A percentile compares a stretch with the other conserved stretches of the same genome.
Evolutionary conservation across 345 rosid genomes (phyloP).

Genomic region (Stellera chamaejasme): DNA sequence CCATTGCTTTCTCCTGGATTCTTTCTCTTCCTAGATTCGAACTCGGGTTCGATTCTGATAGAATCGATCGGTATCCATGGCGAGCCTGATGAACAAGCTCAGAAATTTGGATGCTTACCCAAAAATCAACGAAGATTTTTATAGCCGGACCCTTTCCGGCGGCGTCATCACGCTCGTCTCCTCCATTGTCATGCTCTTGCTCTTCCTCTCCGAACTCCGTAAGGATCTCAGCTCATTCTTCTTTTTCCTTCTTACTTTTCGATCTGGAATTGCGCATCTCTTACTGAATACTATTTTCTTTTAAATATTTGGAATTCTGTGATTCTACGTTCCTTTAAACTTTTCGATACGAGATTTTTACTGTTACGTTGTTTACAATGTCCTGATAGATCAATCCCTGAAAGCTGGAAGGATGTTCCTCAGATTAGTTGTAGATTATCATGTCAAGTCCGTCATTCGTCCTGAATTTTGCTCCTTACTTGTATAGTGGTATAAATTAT

Average conservation of each 20-base stretch:
- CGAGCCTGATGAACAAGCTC: conserved; percentile 58
- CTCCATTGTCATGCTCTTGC: conserved; percentile 85
- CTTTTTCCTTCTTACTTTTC: not conserved
- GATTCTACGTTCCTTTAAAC: too few relatives aligned
- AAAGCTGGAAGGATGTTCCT: too few relatives aligned
- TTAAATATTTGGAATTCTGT: not conserved
- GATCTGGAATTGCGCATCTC: not conserved
- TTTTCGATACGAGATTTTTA: too few relatives aligned
- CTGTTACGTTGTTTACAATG: too few relatives aligned
- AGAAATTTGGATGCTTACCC: conserved; percentile 94
- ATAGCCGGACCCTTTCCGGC: conserved; percentile 91
- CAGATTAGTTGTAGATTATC: too few relatives aligned
- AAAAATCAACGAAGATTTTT: conserved; percentile 93
- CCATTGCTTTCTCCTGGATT: not conserved
- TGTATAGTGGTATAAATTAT: too few relatives aligned
- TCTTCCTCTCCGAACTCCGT: conserved; percentile 96
- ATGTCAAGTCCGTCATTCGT: too few relatives aligned
- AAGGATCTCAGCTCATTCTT: conserved; percentile 10
- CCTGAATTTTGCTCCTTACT: too few relatives aligned
- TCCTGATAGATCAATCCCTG: too few relatives aligned
- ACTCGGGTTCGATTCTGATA: too few relatives aligned
- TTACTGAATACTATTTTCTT: not conserved
- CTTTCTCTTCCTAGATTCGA: not conserved
- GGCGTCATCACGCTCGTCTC: conserved; percentile 86
- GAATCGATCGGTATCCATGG: conserved; percentile 30